These are phyloP conservation scores for Phytophthora crassamura DNA, from an alignment of 352 stramenopile genomes.

Conservation along the genomic window DNA sequence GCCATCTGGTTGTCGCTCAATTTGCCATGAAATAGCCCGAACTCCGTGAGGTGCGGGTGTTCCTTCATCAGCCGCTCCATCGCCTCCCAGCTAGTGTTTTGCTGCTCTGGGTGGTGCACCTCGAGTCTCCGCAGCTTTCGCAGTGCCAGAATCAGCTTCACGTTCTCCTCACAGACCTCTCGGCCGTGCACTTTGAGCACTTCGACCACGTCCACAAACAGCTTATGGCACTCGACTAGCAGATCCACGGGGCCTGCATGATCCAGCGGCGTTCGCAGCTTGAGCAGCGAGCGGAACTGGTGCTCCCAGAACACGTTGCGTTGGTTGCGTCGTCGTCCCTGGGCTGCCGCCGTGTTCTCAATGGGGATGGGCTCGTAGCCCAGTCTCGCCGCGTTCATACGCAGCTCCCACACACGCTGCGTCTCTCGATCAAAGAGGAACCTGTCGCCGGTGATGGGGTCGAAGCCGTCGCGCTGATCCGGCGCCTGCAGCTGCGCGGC, in stretches of 20 bases:
- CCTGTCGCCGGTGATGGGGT: conserved; percentile 28
- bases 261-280: conserved; percentile 30
- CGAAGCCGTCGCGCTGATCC: conserved; percentile 28
- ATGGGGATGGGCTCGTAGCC: conserved; percentile 17
- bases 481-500: conserved; percentile 12
- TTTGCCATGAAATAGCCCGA: conserved; percentile 82
- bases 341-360: conserved; percentile 18
- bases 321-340: conserved; percentile 43
- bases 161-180: conserved; percentile 63
- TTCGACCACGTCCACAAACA: conserved; percentile 68
- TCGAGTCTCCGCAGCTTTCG: conserved; percentile 58
- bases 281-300: conserved; percentile 57
- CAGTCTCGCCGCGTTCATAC: conserved; percentile 27
- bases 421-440: conserved; percentile 53
- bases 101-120: conserved; percentile 79
- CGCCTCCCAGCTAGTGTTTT: conserved; percentile 55
- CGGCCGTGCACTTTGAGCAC: conserved; percentile 69
- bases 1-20: conserved; percentile 53
- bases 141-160: conserved; percentile 50
- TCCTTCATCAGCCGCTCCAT: conserved; percentile 41
- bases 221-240: conserved; percentile 8
- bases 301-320: conserved; percentile 65
- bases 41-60: conserved; percentile 43
- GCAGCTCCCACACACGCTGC: conserved; percentile 37
- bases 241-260: conserved; percentile 11